phyloP scores from a whole-genome alignment of 2,329 filamentous ascomycete species.

The Colletotrichum coccodes region DNA sequence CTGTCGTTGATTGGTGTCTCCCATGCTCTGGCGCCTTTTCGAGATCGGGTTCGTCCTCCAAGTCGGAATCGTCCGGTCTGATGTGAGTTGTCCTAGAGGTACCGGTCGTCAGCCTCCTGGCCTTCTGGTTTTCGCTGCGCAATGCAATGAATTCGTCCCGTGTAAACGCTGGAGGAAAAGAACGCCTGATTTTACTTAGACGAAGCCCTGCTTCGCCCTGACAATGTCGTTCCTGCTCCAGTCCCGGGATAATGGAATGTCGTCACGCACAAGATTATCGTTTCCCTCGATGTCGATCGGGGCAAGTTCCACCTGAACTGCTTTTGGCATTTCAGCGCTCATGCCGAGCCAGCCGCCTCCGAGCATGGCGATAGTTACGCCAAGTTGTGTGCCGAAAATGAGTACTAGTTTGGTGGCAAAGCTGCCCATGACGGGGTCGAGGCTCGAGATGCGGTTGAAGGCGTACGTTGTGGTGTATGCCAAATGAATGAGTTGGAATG shows the following conservation, averaged over 20 bases:
- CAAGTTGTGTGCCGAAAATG: constrained; percentile 35
- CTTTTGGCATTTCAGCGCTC: constrained; percentile 7
- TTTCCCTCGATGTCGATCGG: constrained; percentile 3
- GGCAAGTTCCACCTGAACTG: constrained; percentile 4
- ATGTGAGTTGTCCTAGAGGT: constrained; percentile 12
- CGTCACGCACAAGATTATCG: constrained; percentile 18
- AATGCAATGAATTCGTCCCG: background rate
- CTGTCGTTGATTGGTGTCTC: constrained; percentile 1
- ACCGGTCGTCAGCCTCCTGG: constrained; percentile 17
- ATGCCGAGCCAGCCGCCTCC: constrained; percentile 32
- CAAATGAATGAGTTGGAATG: constrained; percentile 37
- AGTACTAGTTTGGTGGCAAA: constrained; percentile 37
- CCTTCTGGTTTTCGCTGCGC: background rate
- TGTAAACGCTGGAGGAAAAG: background rate
- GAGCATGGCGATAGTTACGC: constrained; percentile 16
- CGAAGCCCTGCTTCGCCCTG: constrained; percentile 18
- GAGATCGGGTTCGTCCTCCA: constrained; percentile 11
- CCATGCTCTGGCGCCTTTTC: constrained; percentile 10
- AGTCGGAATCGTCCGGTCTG: constrained; percentile 18
- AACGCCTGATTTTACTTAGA: constrained; percentile 1
- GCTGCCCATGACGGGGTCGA: constrained; percentile 36
- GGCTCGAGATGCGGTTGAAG: constrained; percentile 30
- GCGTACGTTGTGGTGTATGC: constrained; percentile 37
- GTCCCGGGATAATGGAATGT: constrained; percentile 9
- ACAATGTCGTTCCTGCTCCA: constrained; percentile 4